Conservation (phyloP, 2,329 filamentous ascomycete species). For the Dryadomyces sulphureus region DNA sequence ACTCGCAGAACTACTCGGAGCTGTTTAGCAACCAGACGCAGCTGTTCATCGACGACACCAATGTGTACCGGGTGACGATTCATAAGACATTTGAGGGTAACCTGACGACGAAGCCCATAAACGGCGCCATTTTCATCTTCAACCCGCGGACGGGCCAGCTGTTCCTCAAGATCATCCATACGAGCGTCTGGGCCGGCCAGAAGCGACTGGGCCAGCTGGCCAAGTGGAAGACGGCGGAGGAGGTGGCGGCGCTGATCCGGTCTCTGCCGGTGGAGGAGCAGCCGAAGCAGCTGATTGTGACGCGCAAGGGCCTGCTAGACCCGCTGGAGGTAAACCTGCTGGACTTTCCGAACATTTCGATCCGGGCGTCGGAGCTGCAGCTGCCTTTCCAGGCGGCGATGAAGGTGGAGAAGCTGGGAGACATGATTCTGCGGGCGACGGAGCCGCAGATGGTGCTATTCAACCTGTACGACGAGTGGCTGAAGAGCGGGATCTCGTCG, state of each 20-base stretch:
- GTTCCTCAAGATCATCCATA: conserved; percentile 99
- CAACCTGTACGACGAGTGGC: conserved; percentile 97
- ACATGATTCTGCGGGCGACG: conserved; percentile 95
- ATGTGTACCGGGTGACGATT: conserved; percentile 97
- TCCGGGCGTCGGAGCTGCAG: conserved; percentile 90
- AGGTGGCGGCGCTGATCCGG: conserved; percentile 93
- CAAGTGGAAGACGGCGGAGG: conserved; percentile 99
- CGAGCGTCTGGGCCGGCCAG: conserved; percentile 96
- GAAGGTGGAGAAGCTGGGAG: conserved; percentile 98
- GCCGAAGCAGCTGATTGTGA: conserved; percentile 96
- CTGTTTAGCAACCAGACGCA: conserved; percentile 98
- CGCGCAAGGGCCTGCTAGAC: conserved; percentile 90
- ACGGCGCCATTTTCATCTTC: conserved; percentile 99
- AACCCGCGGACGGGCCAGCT: conserved; percentile 96
- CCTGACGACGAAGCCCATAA: conserved; percentile 97
- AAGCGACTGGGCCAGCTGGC: conserved; percentile 97
- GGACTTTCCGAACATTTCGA: conserved; percentile 98
- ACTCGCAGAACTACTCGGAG: conserved; percentile 98
- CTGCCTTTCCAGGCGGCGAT: conserved; percentile 98
- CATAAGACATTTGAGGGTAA: conserved; percentile 99
- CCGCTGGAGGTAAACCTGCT: conserved; percentile 93
- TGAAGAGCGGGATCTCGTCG: conserved; percentile 84
- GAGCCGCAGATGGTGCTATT: conserved; percentile 99
- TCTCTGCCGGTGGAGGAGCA: conserved; percentile 96
- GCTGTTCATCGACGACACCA: conserved; percentile 97